These are phyloP conservation scores for Styphnolobium japonicum DNA, from an alignment of 306 rosid genomes.

Conservation along the genomic window DNA sequence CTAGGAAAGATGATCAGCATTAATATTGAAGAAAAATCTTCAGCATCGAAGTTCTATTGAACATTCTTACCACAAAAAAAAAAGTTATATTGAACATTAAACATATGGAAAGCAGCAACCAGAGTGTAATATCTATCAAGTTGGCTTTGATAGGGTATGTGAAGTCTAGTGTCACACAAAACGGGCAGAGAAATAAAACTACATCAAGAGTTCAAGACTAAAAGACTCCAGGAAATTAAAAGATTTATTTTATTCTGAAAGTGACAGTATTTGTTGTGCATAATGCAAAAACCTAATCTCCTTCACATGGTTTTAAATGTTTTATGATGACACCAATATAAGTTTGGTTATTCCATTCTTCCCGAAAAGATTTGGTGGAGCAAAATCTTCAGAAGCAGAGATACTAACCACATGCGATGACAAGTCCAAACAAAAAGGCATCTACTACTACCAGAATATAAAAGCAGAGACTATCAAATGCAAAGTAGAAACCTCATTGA, in stretches of 20 bases:
- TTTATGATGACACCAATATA: background rate
- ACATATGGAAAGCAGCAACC: background rate
- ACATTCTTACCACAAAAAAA: no score
- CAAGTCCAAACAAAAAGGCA: background rate
- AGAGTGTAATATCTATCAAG: background rate
- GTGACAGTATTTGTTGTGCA: background rate
- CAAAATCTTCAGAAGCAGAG: background rate
- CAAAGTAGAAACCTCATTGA: constrained; percentile 78
- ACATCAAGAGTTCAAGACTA: background rate
- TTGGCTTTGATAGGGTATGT: background rate
- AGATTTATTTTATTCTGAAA: background rate
- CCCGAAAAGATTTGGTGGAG: background rate
- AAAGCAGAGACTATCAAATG: constrained; percentile 11
- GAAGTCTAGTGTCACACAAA: background rate
- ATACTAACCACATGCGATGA: background rate
- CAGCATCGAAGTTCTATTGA: background rate
- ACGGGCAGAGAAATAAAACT: background rate
- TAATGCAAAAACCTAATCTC: background rate
- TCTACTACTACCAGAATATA: background rate
- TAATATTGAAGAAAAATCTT: constrained; percentile 1
- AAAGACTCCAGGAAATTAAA: background rate
- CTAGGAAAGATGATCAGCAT: background rate
- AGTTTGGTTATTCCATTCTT: background rate
- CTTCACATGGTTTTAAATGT: background rate
- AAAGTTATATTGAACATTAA: background rate